Conservation (phyloP, 2,329 filamentous ascomycete species). For the Aspergillus hortae region DNA sequence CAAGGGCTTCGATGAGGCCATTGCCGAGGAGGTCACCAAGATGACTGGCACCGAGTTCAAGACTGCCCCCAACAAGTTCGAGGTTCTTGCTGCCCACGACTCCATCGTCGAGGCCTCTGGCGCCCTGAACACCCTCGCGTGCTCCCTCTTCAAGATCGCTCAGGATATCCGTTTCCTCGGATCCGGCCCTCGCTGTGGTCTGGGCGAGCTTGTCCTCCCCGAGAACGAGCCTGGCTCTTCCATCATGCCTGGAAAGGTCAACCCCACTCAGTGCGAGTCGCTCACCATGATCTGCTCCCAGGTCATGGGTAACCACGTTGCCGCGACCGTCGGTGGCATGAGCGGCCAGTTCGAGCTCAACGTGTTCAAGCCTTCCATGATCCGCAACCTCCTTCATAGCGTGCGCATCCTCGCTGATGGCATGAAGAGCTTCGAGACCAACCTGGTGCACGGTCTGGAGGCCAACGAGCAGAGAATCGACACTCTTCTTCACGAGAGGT, state of each 20-base stretch:
- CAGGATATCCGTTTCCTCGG: conserved; percentile 97
- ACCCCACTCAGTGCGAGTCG: conserved; percentile 96
- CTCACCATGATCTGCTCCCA: conserved; percentile 97
- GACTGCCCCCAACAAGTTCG: conserved; percentile 98
- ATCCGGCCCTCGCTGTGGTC: conserved; percentile 89
- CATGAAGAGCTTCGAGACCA: conserved; percentile 93
- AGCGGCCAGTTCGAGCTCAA: conserved; percentile 99
- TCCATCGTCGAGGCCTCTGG: conserved; percentile 93
- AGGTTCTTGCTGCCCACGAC: conserved; percentile 92
- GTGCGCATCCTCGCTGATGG: conserved; percentile 81
- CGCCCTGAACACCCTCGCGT: conserved; percentile 86
- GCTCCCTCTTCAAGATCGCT: conserved; percentile 93
- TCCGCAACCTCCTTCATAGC: conserved; percentile 92
- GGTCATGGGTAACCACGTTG: conserved; percentile 96
- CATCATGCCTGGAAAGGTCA: conserved; percentile 99
- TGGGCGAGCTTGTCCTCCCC: conserved; percentile 87
- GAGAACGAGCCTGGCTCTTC: conserved; percentile 98
- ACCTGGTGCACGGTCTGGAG: conserved; percentile 80
- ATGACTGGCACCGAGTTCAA: conserved; percentile 92
- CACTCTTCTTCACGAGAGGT: conserved; percentile 91
- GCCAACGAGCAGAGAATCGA: conserved; percentile 92
- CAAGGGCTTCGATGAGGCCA: conserved; percentile 88
- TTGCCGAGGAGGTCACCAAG: conserved; percentile 85
- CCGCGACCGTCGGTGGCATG: conserved; percentile 89
- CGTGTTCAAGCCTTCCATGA: conserved; percentile 97